These are phyloP conservation scores for Podaxis sp. DNA, from an alignment of 768 basidiomycete genomes.

Conservation along the genomic window DNA sequence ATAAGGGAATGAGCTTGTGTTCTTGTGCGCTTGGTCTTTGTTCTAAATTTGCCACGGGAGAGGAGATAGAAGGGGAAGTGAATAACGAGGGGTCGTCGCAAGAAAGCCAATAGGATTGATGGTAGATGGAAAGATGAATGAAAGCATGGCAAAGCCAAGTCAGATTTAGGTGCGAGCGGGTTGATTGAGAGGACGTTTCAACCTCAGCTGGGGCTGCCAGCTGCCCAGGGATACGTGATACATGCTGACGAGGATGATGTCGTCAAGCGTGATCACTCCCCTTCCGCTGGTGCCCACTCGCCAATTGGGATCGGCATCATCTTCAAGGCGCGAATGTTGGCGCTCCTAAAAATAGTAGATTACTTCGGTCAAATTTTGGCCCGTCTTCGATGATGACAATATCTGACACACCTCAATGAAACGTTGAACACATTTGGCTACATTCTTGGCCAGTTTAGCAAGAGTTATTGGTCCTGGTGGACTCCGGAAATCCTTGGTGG, in stretches of 20 bases:
- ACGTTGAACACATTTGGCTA: conserved; percentile 72
- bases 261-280: conserved; percentile 55
- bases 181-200: conserved; percentile 38
- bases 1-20: conserved; percentile 2
- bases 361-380: conserved; percentile 12
- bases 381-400: conserved; percentile 1
- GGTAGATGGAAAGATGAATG: conserved; percentile 3
- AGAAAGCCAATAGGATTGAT: conserved; percentile 6
- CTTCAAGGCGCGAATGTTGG: conserved; percentile 54
- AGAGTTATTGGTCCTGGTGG: conserved; percentile 78
- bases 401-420: conserved; percentile 55
- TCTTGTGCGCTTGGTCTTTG: not conserved
- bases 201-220: conserved; percentile 78
- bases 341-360: conserved; percentile 41
- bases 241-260: conserved; percentile 73
- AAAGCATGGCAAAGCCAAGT: not conserved
- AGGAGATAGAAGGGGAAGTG: not conserved
- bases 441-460: conserved; percentile 75
- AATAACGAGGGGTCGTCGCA: not conserved
- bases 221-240: conserved; percentile 83
- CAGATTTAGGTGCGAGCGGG: not conserved
- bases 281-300: conserved; percentile 52
- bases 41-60: conserved; percentile 7
- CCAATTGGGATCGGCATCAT: conserved; percentile 62
- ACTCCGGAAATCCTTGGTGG: conserved; percentile 77